phyloP scores from a whole-genome alignment of 2,329 filamentous ascomycete species.

The Coleophoma crateriformis region DNA sequence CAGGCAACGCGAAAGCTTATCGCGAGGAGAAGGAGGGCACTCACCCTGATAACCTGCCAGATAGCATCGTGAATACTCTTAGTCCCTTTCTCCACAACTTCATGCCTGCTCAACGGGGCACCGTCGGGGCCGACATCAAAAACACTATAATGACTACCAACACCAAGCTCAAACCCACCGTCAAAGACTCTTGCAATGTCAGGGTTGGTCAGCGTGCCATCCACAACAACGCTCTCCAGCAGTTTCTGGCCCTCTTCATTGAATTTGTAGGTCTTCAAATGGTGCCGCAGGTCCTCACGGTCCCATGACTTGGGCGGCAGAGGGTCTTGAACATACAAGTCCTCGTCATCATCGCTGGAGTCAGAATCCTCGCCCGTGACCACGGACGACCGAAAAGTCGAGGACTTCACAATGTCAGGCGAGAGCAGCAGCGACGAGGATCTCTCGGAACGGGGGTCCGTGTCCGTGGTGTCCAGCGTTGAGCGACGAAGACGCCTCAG shows the following conservation, averaged over 20 bases:
- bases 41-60: conserved; percentile 17
- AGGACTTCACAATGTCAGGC: neutral
- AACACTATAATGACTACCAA: conserved; percentile 19
- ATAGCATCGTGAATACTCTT: conserved; percentile 18
- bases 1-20: no score
- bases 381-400: conserved; percentile 12
- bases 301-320: conserved; percentile 33
- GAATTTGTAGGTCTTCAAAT: conserved; percentile 37
- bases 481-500: neutral
- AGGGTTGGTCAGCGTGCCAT: conserved; percentile 13
- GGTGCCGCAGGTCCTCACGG: conserved; percentile 36
- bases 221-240: conserved; percentile 24
- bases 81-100: conserved; percentile 11
- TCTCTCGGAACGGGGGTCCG: neutral
- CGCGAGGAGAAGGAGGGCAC: neutral
- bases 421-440: neutral
- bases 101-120: conserved; percentile 14
- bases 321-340: conserved; percentile 32
- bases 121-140: conserved; percentile 21
- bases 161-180: neutral
- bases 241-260: conserved; percentile 33
- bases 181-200: conserved; percentile 8
- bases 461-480: conserved; percentile 3
- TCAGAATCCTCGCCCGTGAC: conserved; percentile 28
- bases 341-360: conserved; percentile 29